Percentiles rank a stretch among this genome's conserved stretches.
These are phyloP conservation scores for Lipomyces yarrowii DNA, from an alignment of 1,139 yeast species.

Conservation along the genomic window DNA sequence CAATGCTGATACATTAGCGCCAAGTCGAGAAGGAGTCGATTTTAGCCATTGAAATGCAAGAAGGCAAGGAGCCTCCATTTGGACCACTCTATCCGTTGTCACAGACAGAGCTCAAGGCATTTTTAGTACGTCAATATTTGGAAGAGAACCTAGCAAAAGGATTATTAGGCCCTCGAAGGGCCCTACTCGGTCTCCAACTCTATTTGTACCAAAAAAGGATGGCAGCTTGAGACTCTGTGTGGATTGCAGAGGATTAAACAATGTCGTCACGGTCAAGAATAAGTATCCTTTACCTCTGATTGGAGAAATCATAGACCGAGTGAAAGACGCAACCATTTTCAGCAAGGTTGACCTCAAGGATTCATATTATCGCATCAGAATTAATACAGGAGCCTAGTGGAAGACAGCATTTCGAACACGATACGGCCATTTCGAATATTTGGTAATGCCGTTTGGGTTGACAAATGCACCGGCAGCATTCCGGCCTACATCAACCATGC, in stretches of 20 bases:
- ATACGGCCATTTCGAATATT: slow-evolving; percentile 20
- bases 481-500: slow-evolving; percentile 30
- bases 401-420: slow-evolving; percentile 21
- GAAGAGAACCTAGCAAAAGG: neutral
- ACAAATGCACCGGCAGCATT: slow-evolving; percentile 31
- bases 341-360: slow-evolving; percentile 34
- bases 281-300: slow-evolving; percentile 38
- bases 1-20: too few species aligned
- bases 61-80: too few species aligned
- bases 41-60: too few species aligned
- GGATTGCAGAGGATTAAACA: slow-evolving; percentile 30
- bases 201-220: slow-evolving; percentile 16
- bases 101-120: too few species aligned
- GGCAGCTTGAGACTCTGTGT: slow-evolving; percentile 14
- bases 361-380: slow-evolving; percentile 34
- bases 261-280: slow-evolving; percentile 34
- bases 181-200: slow-evolving; percentile 9
- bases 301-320: slow-evolving; percentile 17
- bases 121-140: neutral
- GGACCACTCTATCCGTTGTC: too few species aligned
- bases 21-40: too few species aligned
- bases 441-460: slow-evolving; percentile 33
- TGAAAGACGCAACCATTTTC: slow-evolving; percentile 23
- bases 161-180: slow-evolving; percentile 7
- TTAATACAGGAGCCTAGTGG: slow-evolving; percentile 41